Conservation (phyloP, 2,329 filamentous ascomycete species). For the Epichloe hybrida region DNA sequence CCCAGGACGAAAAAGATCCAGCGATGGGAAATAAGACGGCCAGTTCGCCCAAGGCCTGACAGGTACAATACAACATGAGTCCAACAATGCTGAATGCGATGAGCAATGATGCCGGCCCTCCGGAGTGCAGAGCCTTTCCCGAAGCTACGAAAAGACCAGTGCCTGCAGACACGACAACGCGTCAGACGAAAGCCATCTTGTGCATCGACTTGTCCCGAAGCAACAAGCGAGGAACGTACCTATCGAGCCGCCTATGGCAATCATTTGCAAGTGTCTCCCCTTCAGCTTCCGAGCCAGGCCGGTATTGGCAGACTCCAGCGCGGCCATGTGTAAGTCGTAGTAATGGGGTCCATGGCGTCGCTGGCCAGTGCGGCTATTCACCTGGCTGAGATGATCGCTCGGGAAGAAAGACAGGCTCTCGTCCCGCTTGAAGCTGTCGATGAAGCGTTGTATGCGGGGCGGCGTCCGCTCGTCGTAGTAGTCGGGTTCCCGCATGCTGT, state of each 20-base stretch:
- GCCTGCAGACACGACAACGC: constrained; percentile 14
- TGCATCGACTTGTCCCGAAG: neutral
- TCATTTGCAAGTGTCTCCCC: constrained; percentile 87
- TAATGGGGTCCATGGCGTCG: constrained; percentile 28
- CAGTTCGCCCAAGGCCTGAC: constrained; percentile 83
- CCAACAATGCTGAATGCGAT: constrained; percentile 69
- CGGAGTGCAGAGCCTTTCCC: constrained; percentile 53
- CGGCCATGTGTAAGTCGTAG: constrained; percentile 42
- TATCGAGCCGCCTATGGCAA: constrained; percentile 88
- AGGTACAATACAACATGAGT: constrained; percentile 80
- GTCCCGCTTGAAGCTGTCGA: constrained; percentile 53
- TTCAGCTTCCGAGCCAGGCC: constrained; percentile 67
- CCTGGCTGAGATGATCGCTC: constrained; percentile 25
- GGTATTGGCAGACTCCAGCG: constrained; percentile 63
- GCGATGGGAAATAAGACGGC: constrained; percentile 83
- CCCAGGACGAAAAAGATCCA: constrained; percentile 84
- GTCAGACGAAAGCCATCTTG: neutral
- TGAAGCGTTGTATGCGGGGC: constrained; percentile 27
- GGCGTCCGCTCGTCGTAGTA: constrained; percentile 29
- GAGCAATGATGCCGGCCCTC: constrained; percentile 66
- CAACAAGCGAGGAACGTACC: constrained; percentile 30
- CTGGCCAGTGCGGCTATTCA: constrained; percentile 13
- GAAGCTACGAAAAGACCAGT: constrained; percentile 82
- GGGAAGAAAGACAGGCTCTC: constrained; percentile 35
- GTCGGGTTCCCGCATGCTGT: constrained; percentile 36